Evolutionary conservation across 2,329 filamentous ascomycete genomes (phyloP).

Genomic region (Leptosphaerulina australis): DNA sequence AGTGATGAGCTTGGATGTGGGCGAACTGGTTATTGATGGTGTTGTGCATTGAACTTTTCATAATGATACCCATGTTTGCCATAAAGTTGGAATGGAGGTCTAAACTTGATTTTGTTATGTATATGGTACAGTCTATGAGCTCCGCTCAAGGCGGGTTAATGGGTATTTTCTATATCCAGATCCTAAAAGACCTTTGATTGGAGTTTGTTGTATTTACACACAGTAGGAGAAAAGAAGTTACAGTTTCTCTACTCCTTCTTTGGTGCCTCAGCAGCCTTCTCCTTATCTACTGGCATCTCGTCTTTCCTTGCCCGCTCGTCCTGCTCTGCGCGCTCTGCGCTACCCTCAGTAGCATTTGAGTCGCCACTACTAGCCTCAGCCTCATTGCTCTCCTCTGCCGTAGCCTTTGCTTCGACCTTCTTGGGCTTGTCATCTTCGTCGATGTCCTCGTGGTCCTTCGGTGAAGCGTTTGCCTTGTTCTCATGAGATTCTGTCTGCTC

Average conservation of each 20-base stretch:
- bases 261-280: conserved; percentile 11
- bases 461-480: conserved; percentile 74
- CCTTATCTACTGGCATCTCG: conserved; percentile 29
- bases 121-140: conserved; percentile 16
- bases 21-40: conserved; percentile 13
- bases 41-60: conserved; percentile 8
- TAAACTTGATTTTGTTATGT: not conserved
- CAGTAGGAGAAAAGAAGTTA: conserved; percentile 1
- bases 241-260: conserved; percentile 13
- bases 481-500: conserved; percentile 80
- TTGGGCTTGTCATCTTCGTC: conserved; percentile 85
- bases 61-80: conserved; percentile 9
- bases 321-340: conserved; percentile 43
- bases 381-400: conserved; percentile 35
- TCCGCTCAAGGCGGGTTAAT: not conserved
- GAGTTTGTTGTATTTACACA: conserved; percentile 15
- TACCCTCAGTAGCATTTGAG: conserved; percentile 28
- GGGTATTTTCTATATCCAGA: conserved; percentile 15
- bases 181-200: conserved; percentile 2
- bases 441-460: conserved; percentile 88
- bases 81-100: not conserved
- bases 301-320: conserved; percentile 36
- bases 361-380: conserved; percentile 43
- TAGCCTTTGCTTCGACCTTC: conserved; percentile 28
- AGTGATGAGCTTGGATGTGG: conserved; percentile 16